Evolutionary conservation across 2,329 filamentous ascomycete species (phyloP).

Genomic region (Fusarium fracticaudum): DNA sequence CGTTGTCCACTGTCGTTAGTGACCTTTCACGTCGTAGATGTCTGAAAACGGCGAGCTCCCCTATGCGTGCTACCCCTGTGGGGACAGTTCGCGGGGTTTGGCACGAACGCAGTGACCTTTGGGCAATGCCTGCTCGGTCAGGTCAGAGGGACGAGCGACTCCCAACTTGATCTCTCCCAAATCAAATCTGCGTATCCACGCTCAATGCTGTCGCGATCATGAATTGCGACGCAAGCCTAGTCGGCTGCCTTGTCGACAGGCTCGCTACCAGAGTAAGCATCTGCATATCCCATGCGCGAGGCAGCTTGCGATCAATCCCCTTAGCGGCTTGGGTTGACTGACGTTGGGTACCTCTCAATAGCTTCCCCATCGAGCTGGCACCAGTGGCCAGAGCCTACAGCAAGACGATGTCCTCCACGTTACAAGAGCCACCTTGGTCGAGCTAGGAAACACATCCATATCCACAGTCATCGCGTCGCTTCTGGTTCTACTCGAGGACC

Average conservation of each 20-base stretch:
- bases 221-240: constrained; percentile 68
- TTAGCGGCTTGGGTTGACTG: constrained; percentile 10
- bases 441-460: constrained; percentile 66
- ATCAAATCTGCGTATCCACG: constrained; percentile 7
- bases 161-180: constrained; percentile 24
- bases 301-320: neutral
- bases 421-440: constrained; percentile 69
- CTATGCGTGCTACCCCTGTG: constrained; percentile 29
- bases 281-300: neutral
- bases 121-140: neutral
- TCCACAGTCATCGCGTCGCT: constrained; percentile 65
- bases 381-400: constrained; percentile 63
- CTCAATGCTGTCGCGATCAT: constrained; percentile 51
- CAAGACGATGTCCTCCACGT: constrained; percentile 70
- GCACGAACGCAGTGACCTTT: constrained; percentile 26
- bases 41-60: constrained; percentile 17
- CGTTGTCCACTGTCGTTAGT: neutral
- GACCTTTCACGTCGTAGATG: neutral
- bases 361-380: constrained; percentile 72
- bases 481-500: constrained; percentile 66
- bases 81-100: constrained; percentile 37
- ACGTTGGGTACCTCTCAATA: constrained; percentile 57
- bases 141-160: neutral
- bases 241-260: constrained; percentile 70
- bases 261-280: constrained; percentile 66